Evolutionary conservation across 805 yeast species (phyloP).

Genomic region (Candida suzukii): DNA sequence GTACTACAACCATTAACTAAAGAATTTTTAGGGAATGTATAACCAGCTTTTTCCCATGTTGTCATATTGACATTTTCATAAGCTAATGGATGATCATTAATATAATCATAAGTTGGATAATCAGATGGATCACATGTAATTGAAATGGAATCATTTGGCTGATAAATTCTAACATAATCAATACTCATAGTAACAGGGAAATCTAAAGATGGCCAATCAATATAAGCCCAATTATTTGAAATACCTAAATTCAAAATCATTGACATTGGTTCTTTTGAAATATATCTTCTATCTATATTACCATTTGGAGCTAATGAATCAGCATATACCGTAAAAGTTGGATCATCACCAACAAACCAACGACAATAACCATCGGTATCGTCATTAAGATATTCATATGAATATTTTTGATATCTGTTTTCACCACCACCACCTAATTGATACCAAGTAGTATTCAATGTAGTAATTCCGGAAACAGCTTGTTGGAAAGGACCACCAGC

Average conservation of each 20-base stretch:
- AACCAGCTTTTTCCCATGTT: slow-evolving; percentile 47
- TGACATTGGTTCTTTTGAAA: slow-evolving; percentile 91
- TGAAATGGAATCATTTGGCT: slow-evolving; percentile 56
- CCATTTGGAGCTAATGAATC: slow-evolving; percentile 85
- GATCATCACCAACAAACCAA: slow-evolving; percentile 81
- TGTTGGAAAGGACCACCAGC: slow-evolving; percentile 33
- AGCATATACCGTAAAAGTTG: slow-evolving; percentile 69
- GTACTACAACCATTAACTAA: slow-evolving; percentile 40
- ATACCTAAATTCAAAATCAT: slow-evolving; percentile 82
- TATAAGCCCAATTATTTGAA: slow-evolving; percentile 89
- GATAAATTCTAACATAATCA: slow-evolving; percentile 90
- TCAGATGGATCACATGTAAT: slow-evolving; percentile 83
- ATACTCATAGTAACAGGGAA: slow-evolving; percentile 76
- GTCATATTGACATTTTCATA: slow-evolving; percentile 30
- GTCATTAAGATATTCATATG: slow-evolving; percentile 72
- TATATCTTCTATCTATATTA: slow-evolving; percentile 74
- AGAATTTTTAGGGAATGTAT: slow-evolving; percentile 53
- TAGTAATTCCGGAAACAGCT: slow-evolving; percentile 31
- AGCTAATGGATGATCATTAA: slow-evolving; percentile 45
- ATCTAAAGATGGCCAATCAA: slow-evolving; percentile 74
- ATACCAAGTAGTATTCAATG: slow-evolving; percentile 31
- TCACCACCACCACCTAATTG: slow-evolving; percentile 39
- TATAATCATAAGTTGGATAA: slow-evolving; percentile 82
- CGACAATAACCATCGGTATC: slow-evolving; percentile 64
- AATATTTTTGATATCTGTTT: slow-evolving; percentile 62